Base-by-base conservation (phyloP, 805 yeast genomes). In the Isabelozyma rhagii region DNA sequence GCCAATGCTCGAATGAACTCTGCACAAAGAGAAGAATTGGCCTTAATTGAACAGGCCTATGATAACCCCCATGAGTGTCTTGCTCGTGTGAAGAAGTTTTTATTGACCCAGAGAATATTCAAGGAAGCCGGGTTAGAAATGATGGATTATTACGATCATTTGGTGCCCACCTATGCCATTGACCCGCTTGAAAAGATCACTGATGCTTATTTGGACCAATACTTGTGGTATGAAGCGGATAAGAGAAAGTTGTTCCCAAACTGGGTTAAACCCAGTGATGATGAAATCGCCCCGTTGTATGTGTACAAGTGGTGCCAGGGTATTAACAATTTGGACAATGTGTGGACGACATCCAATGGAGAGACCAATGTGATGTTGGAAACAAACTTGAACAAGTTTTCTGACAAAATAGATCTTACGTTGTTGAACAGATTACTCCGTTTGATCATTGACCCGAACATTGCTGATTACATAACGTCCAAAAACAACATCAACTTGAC, bases 291-390 rank as follows among this genome's bases (percentile, higher is more conserved):
- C 0, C 99, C 97, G 0, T 67, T 92, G 31, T 72, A 93, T 52
- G 96, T 88, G 1, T 91, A 93, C 69, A 93, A 92, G 62, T 94
- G 97, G 96, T 84, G 90, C 59, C 96, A 89, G 60, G 97, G 97
- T 11, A 77, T 94, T 44, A 93, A 90, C 63, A 89, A 90, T 55
- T 66, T 91, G 47, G 70, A 81, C 9, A 72, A 82, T 36, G 86
- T 93, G 1, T 94, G 99, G 99, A 83, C 85, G 46, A 80, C 85
- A 1, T 64, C 77, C 0, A 72, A 81, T 31, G 97, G 96, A 1
- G 87, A 89, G 59, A 78, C 88, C 42, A 84, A 87, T 56, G 97
- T 91, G 14, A 76, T 93, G 84, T 53, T 94, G n/a, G 93, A 92
- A 61, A 82, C 96, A 0, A 71, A 82, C 0, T 66, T 94, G 53